These are phyloP conservation scores for Phaeoacremonium minimum DNA, from an alignment of 2,329 filamentous ascomycete species.

Conservation along the genomic window DNA sequence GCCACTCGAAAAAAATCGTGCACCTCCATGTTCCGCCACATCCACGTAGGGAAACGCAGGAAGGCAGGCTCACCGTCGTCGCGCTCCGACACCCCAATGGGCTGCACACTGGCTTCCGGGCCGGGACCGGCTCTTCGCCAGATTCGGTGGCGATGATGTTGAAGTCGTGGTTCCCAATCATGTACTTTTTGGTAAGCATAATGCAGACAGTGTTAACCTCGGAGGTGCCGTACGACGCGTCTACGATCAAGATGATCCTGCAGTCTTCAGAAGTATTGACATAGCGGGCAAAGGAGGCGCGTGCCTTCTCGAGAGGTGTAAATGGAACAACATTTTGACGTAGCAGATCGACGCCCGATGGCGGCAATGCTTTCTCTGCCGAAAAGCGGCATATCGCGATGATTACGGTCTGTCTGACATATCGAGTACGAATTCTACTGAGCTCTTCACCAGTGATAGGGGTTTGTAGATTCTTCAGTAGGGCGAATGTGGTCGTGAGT, in stretches of 20 bases:
- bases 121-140: slow-evolving; percentile 37
- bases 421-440: too few relatives aligned
- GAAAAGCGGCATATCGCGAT: too few relatives aligned
- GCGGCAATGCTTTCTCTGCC: too few relatives aligned
- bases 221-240: slow-evolving; percentile 42
- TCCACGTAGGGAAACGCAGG: slow-evolving; percentile 48
- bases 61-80: slow-evolving; percentile 31
- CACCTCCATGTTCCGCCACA: slow-evolving; percentile 51
- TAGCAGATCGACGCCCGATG: too few relatives aligned
- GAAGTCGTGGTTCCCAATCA: slow-evolving; percentile 45
- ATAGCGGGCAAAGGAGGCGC: slow-evolving; percentile 1
- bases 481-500: too few relatives aligned
- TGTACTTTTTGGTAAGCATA: slow-evolving; percentile 43
- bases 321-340: too few relatives aligned
- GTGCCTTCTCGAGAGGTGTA: too few relatives aligned
- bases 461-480: too few relatives aligned
- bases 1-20: slow-evolving; percentile 47
- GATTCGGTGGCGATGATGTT: slow-evolving; percentile 46
- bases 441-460: too few relatives aligned
- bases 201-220: slow-evolving; percentile 49
- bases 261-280: slow-evolving; percentile 11
- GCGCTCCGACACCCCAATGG: slow-evolving; percentile 11
- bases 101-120: slow-evolving; percentile 21
- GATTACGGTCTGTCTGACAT: too few relatives aligned
- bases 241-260: slow-evolving; percentile 19